Evolutionary conservation across 257 asterid species (phyloP), one percentile per base, ranked within the genome.

Genomic region (Parsonsia alboflavescens): DNA sequence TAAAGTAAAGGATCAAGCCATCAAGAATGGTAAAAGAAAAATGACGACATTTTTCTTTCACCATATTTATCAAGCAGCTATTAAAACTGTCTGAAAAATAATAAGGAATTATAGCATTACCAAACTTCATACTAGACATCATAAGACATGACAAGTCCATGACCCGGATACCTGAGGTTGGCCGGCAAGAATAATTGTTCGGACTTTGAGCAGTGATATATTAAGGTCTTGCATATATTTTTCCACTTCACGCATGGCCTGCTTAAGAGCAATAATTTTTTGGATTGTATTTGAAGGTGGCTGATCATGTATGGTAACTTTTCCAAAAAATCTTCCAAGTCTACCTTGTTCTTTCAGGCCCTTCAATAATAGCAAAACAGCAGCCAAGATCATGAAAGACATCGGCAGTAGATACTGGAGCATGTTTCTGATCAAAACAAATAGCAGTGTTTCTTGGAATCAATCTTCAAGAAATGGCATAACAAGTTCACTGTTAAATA

Each of bases 321-420:
- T 90, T 15, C 98, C 99, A 28, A 95, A 95, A 74, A 84, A 90
- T 82, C 96, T 85, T 73, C 99, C 99, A 15, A 95, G 96, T 4
- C 99, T 92, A 3, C 99, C 99, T 85, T 95, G 99, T 83, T 89
- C 97, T 78, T 90, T 95, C 69, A 95, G 96, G 71, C 98, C 96
- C 84, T 95, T 95, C 64, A 95, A 82, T 62, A 89, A 75, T 84
- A 95, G 78, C 98, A 95, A 86, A 70, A 88, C 85, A 46, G 89
- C 80, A 26, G 96, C 89, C 82, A 92, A 64, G 67, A 87, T 76
- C 91, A 95, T 90, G 89, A 95, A 80, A 15, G 89, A 80, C 80
- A 81, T 80, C 17, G 99, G 99, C 71, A 95, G 80, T 48, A 85
- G 75, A 71, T 89, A 92, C 2, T 89, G 80, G 77, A 95, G 79